Conservation (phyloP, 1,139 yeast genomes). For the Debaryomyces nepalensis region DNA sequence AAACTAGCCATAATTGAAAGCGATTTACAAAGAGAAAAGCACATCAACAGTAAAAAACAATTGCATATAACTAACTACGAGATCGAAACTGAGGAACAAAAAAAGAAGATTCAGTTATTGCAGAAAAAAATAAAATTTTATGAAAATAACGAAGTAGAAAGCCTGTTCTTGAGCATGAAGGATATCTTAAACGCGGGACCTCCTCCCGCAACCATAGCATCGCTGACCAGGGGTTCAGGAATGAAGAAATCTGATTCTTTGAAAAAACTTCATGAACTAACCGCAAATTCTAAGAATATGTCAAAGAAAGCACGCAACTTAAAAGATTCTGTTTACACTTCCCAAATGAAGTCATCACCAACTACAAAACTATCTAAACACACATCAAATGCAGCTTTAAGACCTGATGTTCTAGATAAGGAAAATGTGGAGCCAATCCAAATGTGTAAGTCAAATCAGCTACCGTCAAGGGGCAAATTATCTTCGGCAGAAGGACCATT, state of each 20-base stretch:
- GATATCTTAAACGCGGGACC: constrained; percentile 41
- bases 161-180: constrained; percentile 36
- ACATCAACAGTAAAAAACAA: constrained; percentile 34
- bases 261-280: constrained; percentile 26
- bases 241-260: constrained; percentile 32
- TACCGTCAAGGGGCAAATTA: no score
- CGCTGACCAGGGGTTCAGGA: constrained; percentile 5
- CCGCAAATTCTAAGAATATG: constrained; percentile 19
- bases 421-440: constrained; percentile 7
- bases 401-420: constrained; percentile 9
- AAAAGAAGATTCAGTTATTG: constrained; percentile 17
- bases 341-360: constrained; percentile 27
- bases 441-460: not conserved
- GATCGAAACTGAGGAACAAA: constrained; percentile 33
- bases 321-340: constrained; percentile 19
- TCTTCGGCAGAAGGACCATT: no score
- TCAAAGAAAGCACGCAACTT: constrained; percentile 22
- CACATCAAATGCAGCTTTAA: constrained; percentile 12
- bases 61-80: constrained; percentile 43
- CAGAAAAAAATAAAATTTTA: constrained; percentile 13
- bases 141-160: constrained; percentile 25
- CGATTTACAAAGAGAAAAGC: constrained; percentile 43
- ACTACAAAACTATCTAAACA: constrained; percentile 27
- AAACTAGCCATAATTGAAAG: constrained; percentile 47
- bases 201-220: constrained; percentile 21